Evolutionary conservation across 2,329 filamentous ascomycete species (phyloP), one percentile per base, ranked within the genome.

Genomic region (Blumeria graminis): DNA sequence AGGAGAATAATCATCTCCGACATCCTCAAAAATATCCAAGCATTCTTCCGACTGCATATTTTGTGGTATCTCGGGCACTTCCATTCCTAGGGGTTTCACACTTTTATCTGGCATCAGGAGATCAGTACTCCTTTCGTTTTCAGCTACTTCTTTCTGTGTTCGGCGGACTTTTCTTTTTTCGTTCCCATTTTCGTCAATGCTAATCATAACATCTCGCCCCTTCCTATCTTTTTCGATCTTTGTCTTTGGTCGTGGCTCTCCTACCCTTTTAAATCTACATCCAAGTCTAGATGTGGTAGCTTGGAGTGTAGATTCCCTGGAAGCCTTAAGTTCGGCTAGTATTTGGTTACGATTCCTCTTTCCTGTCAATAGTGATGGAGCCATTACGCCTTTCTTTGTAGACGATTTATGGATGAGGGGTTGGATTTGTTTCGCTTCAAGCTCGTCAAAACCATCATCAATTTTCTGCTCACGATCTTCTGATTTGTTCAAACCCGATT

Each of bases 271-370:
- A 67, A 84, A 84, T 55, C 72, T 76, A 11, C 74, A 70, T 0
- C 79, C 77, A 6, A 84, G 66, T 2, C 69, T 67, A 0, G 75
- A 73, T 55, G 75, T 72, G 0, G 72, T 72, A 22, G 64, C 67
- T 55, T 67, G 66, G 62, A 79, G 79, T n/a, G 50, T 34, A 28
- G 78, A 77, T 56, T 74, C 71, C 58, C 80, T 71, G 1, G 77
- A 71, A 1, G 79, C 79, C 64, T 81, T 84, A 62, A 84, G 68
- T 56, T 83, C 80, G 1, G 80, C 81, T 50, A 84, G 60, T 43
- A 84, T 81, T 62, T 84, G 80, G 61, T 83, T 75, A 58, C 81
- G 71, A 22, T 77, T 79, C 59, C 80, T 70, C 63, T 82, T 83
- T 65, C 74, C 77, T 0, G 78, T 77, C 0, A 76, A 73, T 11